A percentile compares a stretch with the other conserved stretches of the same genome.
Conservation (phyloP, 208 protist species). For the Acanthamoeba royreba region DNA sequence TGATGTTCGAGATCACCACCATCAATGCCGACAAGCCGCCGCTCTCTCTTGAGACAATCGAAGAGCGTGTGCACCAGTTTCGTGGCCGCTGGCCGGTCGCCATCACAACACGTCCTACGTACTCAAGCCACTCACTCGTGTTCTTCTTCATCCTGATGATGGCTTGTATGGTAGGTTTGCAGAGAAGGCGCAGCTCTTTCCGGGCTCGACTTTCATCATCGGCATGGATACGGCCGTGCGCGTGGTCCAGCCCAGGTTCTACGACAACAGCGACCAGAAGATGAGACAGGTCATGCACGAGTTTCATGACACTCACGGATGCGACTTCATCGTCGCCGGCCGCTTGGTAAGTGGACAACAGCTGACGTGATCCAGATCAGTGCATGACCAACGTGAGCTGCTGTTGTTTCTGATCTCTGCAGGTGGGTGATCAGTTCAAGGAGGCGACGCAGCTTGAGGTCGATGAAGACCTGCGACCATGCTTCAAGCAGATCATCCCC, state of each 20-base stretch:
- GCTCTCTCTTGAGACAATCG: not conserved
- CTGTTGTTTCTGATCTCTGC: not conserved
- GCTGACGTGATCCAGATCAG: too few species aligned
- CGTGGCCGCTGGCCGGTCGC: not conserved
- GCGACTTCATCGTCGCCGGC: constrained; percentile 31
- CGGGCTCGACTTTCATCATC: not conserved
- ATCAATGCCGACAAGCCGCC: constrained; percentile 39
- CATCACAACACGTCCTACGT: not conserved
- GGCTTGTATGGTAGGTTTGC: not conserved
- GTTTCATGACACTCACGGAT: not conserved
- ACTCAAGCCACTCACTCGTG: not conserved
- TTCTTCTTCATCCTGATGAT: not conserved
- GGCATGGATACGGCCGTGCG: constrained; percentile 25
- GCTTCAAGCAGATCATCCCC: not conserved
- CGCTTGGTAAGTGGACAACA: not conserved
- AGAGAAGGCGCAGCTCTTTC: not conserved
- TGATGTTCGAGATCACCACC: not conserved
- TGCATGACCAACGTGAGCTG: not conserved
- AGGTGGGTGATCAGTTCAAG: not conserved
- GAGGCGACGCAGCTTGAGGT: not conserved
- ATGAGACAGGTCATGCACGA: not conserved
- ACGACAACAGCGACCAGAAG: not conserved
- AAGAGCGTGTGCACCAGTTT: not conserved
- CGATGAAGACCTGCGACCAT: not conserved
- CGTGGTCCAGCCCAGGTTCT: not conserved